Base-by-base conservation (phyloP, 371 early-diverging fungal species). In the Batrachochytrium dendrobatidis region DNA sequence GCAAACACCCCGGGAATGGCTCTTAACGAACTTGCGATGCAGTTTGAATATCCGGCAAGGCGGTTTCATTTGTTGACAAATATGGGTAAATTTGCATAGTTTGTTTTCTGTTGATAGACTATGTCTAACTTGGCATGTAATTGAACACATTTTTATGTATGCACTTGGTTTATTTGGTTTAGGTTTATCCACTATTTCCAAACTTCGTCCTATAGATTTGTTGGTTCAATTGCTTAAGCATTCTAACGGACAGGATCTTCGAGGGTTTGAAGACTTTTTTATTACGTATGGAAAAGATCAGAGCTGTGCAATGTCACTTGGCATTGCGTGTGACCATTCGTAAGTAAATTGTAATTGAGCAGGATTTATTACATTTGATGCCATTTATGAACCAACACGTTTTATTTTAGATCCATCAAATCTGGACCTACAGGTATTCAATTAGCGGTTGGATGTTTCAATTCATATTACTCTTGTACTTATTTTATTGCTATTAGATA, bases 201-300 rank as follows among this genome's bases (percentile, higher is more conserved):
- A 89, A 72, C 79, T 80, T 55, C 70, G 90, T 34, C 92, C 92
- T 12, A 82, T 90, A 5, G 91, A 91, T 56, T 71, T 82, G 25
- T 63, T 89, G 17, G 74, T 81, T 29, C 72, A 79, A 54, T 55
- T 86, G 4, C 43, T 85, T 30, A 52, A 18, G 24, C 52, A 53
- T 65, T 67, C 60, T 34, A 65, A 70, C 10, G 59, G 72, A 0
- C 55, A 3, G 55, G 49, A 5, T 18, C 55, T 72, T 6, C 77
- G 30, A 69, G 59, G 8, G 77, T 67, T 84, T 20, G 59, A 58
- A 18, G 62, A 71, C 7, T 87, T 90, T 61, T 73, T 87, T 44
- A 72, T 67, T 1, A 64, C 71, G 29, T 89, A 82, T 54, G 87
- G 84, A 1, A 55, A 66, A 18, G 72, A 68, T 18, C 83, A 86